Base-by-base conservation (phyloP, 2,329 filamentous ascomycete species). In the Pseudocercospora fijiensis region DNA sequence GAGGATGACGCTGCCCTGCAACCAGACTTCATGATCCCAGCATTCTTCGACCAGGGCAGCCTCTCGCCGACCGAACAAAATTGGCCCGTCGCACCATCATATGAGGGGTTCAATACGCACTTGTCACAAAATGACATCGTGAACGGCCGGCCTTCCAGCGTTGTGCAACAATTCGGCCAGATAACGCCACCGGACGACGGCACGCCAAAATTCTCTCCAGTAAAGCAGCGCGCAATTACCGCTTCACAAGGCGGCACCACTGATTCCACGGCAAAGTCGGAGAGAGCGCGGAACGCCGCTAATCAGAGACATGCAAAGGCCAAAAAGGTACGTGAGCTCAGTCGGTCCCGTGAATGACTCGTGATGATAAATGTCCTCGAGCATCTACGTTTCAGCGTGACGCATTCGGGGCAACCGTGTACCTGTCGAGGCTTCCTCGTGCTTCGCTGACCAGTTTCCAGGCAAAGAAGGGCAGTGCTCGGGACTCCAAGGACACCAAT, bases 111-210 rank as follows among this genome's bases (percentile, higher is more conserved):
- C 22, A 58, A 53, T 27, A 20, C 59, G 24, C 58, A 59, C 9
- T 57, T 65, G 9, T 58, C 47, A 41, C 70, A 71, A 52, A 57
- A 45, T 16, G 61, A 63, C 11, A 70, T 71, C 26, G 57, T 67
- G 6, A 53, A 64, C 20, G 61, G 37, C 10, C 69, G 71, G 4
- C 20, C 51, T 22, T 61, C 58, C 10, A 71, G 66, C 27, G 67
- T 69, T 10, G 52, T 66, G 20, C 66, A 73, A 33, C 64, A 68
- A 6, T 74, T 72, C 55, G 77, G 77, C n/a, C 76, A 78, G 60
- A 72, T 78, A 30, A 78, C 77, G 16, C 76, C 76, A 11, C 76
- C 76, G 47, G 72, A 76, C 27, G 74, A 76, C 22, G 58, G 41
- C 13, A 65, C 65, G 11, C 64, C 62, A 5, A 64, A 68, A n/a